phyloP scores from a whole-genome alignment of 768 basidiomycete species.

The Hygrophorus pudorinus region DNA sequence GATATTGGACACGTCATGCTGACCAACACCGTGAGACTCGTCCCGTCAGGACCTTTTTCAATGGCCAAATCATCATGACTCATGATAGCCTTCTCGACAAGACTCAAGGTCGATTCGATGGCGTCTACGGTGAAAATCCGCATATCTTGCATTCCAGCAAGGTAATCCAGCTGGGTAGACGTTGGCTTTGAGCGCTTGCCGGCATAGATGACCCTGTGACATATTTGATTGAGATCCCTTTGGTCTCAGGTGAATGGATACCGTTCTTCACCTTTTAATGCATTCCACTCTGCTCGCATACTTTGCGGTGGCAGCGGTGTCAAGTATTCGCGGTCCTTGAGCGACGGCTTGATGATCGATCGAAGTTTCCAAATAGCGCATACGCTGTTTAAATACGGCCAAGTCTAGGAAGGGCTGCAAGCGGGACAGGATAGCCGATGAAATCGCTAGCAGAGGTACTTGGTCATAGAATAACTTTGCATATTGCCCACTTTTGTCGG shows the following conservation, averaged over 20 bases:
- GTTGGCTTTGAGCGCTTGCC: background rate
- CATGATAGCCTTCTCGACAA: background rate
- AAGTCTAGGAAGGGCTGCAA: background rate
- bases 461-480: background rate
- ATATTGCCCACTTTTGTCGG: constrained; percentile 8
- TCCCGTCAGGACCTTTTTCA: background rate
- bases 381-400: background rate
- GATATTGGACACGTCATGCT: background rate
- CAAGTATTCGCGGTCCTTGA: background rate
- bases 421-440: background rate
- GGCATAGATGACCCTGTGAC: background rate
- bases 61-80: background rate
- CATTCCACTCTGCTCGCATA: background rate
- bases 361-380: background rate
- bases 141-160: background rate
- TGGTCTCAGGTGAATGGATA: background rate
- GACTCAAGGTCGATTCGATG: background rate
- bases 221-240: background rate
- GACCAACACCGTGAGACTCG: background rate
- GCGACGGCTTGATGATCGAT: background rate
- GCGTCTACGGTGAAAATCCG: background rate
- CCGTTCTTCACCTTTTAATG: background rate
- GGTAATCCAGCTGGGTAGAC: background rate
- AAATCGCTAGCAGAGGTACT: constrained; percentile 1
- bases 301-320: background rate